Evolutionary conservation across 345 rosid genomes (phyloP).

Genomic region (Stellera chamaejasme): DNA sequence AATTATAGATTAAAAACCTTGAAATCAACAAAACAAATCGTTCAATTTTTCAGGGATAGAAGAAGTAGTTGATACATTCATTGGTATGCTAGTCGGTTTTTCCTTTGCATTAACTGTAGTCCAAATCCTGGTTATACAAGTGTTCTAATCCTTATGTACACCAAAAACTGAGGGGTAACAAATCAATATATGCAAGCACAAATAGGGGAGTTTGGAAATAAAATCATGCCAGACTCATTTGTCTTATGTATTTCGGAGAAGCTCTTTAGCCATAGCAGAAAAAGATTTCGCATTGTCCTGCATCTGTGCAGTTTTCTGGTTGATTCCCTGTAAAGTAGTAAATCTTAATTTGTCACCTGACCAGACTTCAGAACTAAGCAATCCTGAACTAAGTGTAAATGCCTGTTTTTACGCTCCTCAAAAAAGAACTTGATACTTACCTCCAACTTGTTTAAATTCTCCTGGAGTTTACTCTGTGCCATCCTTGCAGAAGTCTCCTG

Average conservation of each 20-base stretch:
- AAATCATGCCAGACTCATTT: constrained; percentile 21
- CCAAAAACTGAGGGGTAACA: background rate
- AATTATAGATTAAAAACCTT: too few species aligned
- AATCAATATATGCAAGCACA: background rate
- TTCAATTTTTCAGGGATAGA: too few species aligned
- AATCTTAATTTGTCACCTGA: background rate
- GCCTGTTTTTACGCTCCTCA: background rate
- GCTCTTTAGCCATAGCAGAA: constrained; percentile 76
- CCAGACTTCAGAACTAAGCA: background rate
- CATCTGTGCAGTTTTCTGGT: constrained; percentile 63
- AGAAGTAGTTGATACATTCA: too few species aligned
- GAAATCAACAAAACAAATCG: too few species aligned
- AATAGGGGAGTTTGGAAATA: background rate
- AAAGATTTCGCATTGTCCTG: constrained; percentile 78
- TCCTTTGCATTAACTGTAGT: too few species aligned
- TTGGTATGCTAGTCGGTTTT: too few species aligned
- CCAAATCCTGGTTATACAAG: too few species aligned
- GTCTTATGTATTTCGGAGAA: constrained; percentile 50
- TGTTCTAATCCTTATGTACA: background rate
- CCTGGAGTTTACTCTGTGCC: constrained; percentile 85
- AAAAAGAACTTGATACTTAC: constrained; percentile 19
- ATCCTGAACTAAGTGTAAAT: background rate
- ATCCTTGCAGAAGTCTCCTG: constrained; percentile 76
- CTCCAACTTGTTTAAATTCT: constrained; percentile 66
- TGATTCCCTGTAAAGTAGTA: constrained; percentile 53